Evolutionary conservation across 805 yeast species (phyloP), one percentile per base, ranked within the genome.

Genomic region (Candida montana): DNA sequence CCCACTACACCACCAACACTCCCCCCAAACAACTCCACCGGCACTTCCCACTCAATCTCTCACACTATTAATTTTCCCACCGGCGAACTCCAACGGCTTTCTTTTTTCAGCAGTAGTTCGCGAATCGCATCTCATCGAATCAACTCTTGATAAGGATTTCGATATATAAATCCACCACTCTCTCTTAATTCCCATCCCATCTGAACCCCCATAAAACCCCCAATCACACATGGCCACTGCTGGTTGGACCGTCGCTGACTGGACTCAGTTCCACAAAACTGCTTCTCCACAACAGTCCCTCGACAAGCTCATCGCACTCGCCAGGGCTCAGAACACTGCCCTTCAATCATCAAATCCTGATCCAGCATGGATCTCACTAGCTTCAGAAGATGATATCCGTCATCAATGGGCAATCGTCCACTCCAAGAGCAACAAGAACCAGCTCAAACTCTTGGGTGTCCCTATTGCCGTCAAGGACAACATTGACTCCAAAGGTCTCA

Each of bases 401-500:
- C 83, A 80, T 50, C 98, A 91, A 63, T 87, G 95, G 89, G 71
- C 72, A 37, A 75, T 79, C 30, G 67, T 90, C 34, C 87, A 82
- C 56, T 73, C 85, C 13, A 75, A 73, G 55, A 64, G 74, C 17
- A 59, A 77, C 57, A 82, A 76, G 53, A 48, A 56, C n/a, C 44
- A 58, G 0, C 63, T 85, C 32, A 86, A 88, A 13, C 71, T 91
- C 21, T 91, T 81, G 57, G 98, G 98, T 62, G 98, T 93, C 3
- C 99, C 99, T 1, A 75, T 88, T 34, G 99, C 96, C 13, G 77
- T 91, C 35, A 91, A 91, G 62, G 99, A 91, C 63, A 91, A 93
- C 63, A 93, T 91, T 46, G 98, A 91, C 58, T 97, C 77, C 19
- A 75, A 74, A 49, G 85, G 83, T 5, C 75, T 86, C 50, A 71